Evolutionary conservation across 1,284 basidiomycete species (phyloP), one percentile per base, ranked within the genome.

Genomic region (Ustilago xerochloae): DNA sequence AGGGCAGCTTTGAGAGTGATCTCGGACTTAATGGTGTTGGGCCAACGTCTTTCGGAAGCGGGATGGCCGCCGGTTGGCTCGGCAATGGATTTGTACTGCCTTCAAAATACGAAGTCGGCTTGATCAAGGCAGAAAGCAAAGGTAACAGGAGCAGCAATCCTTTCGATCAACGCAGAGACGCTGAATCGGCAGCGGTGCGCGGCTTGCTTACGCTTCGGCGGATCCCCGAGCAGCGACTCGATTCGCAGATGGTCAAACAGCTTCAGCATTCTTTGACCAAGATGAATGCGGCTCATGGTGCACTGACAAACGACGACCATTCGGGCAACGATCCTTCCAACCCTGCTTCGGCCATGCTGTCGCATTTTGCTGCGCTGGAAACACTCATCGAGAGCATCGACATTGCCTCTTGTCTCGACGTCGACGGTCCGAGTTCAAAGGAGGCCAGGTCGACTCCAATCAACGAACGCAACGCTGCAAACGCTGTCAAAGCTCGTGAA

Each of bases 41-140:
- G 1, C 24, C 55, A 4, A 60, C 72, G 6, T 63, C 61, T 3
- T 78, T 80, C 15, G 81, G 82, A 32, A 85, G 81, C 16, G 84
- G 81, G 2, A 80, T 77, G 60, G 82, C 80, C 5, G 84, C 77
- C 6, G 80, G 74, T 5, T 85, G 84, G 84, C 62, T 82, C 3
- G 84, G 84, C 9, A 84, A 81, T 51, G 84, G 84, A 2, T 85
- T 84, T 47, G 82, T 81, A 16, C 75, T 83, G 39, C 80, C 84
- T 0, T 72, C 70, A 26, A 67, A 81, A 47, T 65, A 50, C 36
- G 78, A 81, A 56, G 64, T 73, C 16, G 64, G 57, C 4, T 46
- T 75, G 45, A 62, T 81, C 30, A 65, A 68, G 24, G 52, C 75
- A 2, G 70, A 77, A 50, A 49, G 65, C 32, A 68, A 66, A 35